These are phyloP conservation scores for Fallopia convolvulus DNA, from an alignment of 148 eudicot genomes.

Conservation along the genomic window DNA sequence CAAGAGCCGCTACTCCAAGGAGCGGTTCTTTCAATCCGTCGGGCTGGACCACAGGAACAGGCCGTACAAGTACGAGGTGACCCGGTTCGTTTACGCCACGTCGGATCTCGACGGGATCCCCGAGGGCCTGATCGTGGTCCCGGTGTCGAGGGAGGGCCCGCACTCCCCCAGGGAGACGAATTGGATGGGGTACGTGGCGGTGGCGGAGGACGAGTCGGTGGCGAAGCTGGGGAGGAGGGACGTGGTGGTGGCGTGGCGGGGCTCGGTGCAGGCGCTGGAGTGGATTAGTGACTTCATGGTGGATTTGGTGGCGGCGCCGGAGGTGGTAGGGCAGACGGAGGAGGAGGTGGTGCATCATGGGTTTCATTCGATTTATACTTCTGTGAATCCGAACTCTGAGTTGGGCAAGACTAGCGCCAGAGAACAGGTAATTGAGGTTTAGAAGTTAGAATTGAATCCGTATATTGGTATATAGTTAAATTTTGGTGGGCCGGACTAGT, in stretches of 20 bases:
- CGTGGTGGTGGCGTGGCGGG: slow-evolving; percentile 78
- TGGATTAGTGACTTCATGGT: slow-evolving; percentile 68
- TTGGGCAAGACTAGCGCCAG: slow-evolving; percentile 62
- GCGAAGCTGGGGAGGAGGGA: slow-evolving; percentile 60
- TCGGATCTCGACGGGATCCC: slow-evolving; percentile 41
- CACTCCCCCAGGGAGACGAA: slow-evolving; percentile 64
- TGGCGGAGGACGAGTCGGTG: slow-evolving; percentile 58
- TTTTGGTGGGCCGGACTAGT: too few species aligned
- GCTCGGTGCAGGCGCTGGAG: slow-evolving; percentile 47
- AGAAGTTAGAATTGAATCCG: too few species aligned
- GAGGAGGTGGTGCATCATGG: slow-evolving; percentile 50
- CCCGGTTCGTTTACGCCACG: slow-evolving; percentile 66
- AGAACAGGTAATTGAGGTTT: slow-evolving; percentile 35
- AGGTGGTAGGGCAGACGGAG: slow-evolving; percentile 27
- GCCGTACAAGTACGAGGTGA: slow-evolving; percentile 51
- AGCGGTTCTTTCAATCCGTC: slow-evolving; percentile 13
- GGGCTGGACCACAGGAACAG: slow-evolving; percentile 26
- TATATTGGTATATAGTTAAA: too few species aligned
- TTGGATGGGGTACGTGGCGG: slow-evolving; percentile 75
- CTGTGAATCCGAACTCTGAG: slow-evolving; percentile 45
- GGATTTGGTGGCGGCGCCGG: slow-evolving; percentile 33
- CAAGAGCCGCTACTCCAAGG: slow-evolving; percentile 17
- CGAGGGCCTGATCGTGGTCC: slow-evolving; percentile 47
- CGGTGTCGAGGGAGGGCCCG: slow-evolving; percentile 54
- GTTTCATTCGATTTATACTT: slow-evolving; percentile 65